These are phyloP conservation scores for Prunella vulgaris DNA, from an alignment of 257 asterid species.

Conservation along the genomic window DNA sequence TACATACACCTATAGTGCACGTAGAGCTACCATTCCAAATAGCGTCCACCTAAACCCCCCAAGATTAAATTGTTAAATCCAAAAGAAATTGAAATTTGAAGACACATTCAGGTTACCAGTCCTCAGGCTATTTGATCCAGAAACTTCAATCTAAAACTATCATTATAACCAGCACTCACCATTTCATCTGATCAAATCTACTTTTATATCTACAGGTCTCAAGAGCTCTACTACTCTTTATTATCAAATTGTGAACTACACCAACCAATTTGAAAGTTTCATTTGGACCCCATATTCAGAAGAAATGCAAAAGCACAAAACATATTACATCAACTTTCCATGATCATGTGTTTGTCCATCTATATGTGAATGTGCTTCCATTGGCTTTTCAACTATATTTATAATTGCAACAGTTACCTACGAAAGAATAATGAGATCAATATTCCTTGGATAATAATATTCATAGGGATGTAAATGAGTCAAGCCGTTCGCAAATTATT, in stretches of 20 bases:
- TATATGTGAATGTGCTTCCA: conserved; percentile 81
- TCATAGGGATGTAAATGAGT: no score
- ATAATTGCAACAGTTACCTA: conserved; percentile 80
- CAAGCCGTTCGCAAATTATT: no score
- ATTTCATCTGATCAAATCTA: not conserved
- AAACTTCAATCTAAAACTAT: not conserved
- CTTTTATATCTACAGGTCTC: not conserved
- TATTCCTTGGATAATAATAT: not conserved
- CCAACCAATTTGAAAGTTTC: no score
- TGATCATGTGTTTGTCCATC: conserved; percentile 79
- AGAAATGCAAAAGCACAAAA: conserved; percentile 2
- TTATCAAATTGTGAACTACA: conserved; percentile 4
- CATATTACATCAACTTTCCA: conserved; percentile 64
- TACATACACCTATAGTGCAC: not conserved
- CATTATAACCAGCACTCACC: not conserved
- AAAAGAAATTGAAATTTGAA: not conserved
- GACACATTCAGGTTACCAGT: conserved; percentile 10
- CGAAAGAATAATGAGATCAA: not conserved
- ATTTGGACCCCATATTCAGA: not conserved
- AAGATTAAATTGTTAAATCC: conserved; percentile 8
- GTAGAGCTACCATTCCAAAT: not conserved
- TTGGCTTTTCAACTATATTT: conserved; percentile 77
- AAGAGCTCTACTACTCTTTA: not conserved
- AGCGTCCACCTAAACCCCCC: not conserved
- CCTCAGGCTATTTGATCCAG: conserved; percentile 5